Evolutionary conservation across 257 asterid species (phyloP).

Genomic region (Paulownia fortunei): DNA sequence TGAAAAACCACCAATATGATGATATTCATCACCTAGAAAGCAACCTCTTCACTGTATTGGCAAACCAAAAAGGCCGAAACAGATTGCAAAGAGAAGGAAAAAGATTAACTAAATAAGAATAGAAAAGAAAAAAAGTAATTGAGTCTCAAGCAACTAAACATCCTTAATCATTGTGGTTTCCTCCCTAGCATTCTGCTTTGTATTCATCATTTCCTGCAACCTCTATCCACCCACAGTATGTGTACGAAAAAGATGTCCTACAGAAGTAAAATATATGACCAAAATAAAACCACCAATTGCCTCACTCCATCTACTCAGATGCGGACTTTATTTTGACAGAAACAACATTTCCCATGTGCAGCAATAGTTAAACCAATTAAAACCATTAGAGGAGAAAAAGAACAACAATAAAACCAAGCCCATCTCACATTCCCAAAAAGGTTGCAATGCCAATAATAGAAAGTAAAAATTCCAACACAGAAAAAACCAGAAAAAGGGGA

Average conservation of each 20-base stretch:
- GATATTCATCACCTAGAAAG: slow-evolving; percentile 10
- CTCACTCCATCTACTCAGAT: slow-evolving; percentile 22
- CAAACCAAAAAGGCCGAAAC: slow-evolving; percentile 8
- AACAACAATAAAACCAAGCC: slow-evolving; percentile 42
- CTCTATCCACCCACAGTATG: neutral
- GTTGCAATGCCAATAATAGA: slow-evolving; percentile 16
- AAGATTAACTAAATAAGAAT: neutral
- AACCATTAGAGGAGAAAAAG: slow-evolving; percentile 12
- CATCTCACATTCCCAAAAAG: slow-evolving; percentile 40
- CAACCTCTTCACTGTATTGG: neutral
- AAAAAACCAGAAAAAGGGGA: slow-evolving; percentile 27
- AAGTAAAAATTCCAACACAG: slow-evolving; percentile 13
- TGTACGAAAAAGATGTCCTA: neutral
- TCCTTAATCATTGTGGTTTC: slow-evolving; percentile 16
- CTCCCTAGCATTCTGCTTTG: slow-evolving; percentile 6
- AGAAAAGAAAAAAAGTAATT: neutral
- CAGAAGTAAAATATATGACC: neutral
- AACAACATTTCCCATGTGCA: slow-evolving; percentile 36
- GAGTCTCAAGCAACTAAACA: slow-evolving; percentile 1
- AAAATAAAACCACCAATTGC: neutral
- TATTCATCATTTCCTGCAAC: too few relatives aligned
- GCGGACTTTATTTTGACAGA: slow-evolving; percentile 10
- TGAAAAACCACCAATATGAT: slow-evolving; percentile 17
- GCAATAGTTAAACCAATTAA: slow-evolving; percentile 31
- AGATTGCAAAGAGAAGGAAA: slow-evolving; percentile 7